A percentile compares a stretch with the other conserved stretches of the same genome.
phyloP scores from a whole-genome alignment of 805 yeast species.

The Starmera caribaea region DNA sequence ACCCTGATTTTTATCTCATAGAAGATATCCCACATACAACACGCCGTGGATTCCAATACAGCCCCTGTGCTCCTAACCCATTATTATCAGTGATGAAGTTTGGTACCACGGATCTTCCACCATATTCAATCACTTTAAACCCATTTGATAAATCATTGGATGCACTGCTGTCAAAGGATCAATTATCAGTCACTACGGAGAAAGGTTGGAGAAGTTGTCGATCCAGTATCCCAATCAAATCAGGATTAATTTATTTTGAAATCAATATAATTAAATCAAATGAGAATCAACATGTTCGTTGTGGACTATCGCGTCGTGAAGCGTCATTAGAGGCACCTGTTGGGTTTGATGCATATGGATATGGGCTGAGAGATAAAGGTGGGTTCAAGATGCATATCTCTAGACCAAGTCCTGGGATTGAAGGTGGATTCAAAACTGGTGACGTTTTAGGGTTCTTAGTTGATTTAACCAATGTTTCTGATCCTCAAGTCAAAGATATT shows the following conservation, averaged over 20 bases:
- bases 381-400: slow-evolving; percentile 74
- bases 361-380: slow-evolving; percentile 73
- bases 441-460: slow-evolving; percentile 78
- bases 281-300: slow-evolving; percentile 49
- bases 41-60: slow-evolving; percentile 71
- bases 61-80: slow-evolving; percentile 68
- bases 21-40: slow-evolving; percentile 76
- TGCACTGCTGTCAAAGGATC: slow-evolving; percentile 29
- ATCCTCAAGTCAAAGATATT: slow-evolving; percentile 31
- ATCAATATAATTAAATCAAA: slow-evolving; percentile 40
- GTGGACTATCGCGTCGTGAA: slow-evolving; percentile 80
- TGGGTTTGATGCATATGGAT: slow-evolving; percentile 91
- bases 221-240: slow-evolving; percentile 63
- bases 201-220: slow-evolving; percentile 79
- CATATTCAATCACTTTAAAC: slow-evolving; percentile 45
- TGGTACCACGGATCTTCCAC: slow-evolving; percentile 66
- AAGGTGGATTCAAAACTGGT: slow-evolving; percentile 54
- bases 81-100: slow-evolving; percentile 47
- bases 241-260: slow-evolving; percentile 79
- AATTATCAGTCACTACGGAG: slow-evolving; percentile 40
- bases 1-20: slow-evolving; percentile 27
- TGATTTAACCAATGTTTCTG: slow-evolving; percentile 46
- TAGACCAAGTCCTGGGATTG: slow-evolving; percentile 49
- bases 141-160: slow-evolving; percentile 65
- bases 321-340: slow-evolving; percentile 91